phyloP scores from a whole-genome alignment of 805 yeast species.

The Zygosaccharomyces gambellarensis region DNA sequence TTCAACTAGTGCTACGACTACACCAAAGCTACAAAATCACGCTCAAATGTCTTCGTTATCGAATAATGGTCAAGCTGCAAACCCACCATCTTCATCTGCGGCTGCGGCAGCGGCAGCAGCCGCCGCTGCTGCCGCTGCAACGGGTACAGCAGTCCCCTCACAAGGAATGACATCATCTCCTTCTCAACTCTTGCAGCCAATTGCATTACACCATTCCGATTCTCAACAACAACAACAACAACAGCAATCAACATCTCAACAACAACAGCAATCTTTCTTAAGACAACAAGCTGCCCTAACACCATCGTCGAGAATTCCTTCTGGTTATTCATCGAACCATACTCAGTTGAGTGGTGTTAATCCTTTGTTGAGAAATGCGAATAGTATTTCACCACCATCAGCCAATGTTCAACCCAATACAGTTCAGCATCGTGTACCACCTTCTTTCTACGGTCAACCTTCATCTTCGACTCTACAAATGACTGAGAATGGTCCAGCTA shows the following conservation, averaged over 20 bases:
- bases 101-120: conserved; percentile 7
- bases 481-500: conserved; percentile 4
- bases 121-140: background rate
- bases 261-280: conserved; percentile 28
- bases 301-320: conserved; percentile 34
- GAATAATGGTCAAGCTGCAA: conserved; percentile 1
- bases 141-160: background rate
- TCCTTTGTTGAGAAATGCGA: conserved; percentile 31
- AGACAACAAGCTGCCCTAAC: conserved; percentile 31
- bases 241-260: conserved; percentile 14
- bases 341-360: conserved; percentile 24
- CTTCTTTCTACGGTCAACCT: conserved; percentile 13
- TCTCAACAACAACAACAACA: conserved; percentile 1
- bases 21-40: conserved; percentile 12
- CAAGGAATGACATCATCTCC: conserved; percentile 11
- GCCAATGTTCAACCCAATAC: conserved; percentile 19
- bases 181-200: conserved; percentile 21
- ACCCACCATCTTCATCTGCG: conserved; percentile 7
- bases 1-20: conserved; percentile 5
- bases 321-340: conserved; percentile 32
- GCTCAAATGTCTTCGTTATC: conserved; percentile 9
- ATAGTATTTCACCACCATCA: conserved; percentile 26
- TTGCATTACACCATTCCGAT: conserved; percentile 20
- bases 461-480: conserved; percentile 5
- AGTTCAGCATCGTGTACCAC: conserved; percentile 18